Conservation (phyloP, 2,329 filamentous ascomycete genomes). For the Diaporthe longicolla region DNA sequence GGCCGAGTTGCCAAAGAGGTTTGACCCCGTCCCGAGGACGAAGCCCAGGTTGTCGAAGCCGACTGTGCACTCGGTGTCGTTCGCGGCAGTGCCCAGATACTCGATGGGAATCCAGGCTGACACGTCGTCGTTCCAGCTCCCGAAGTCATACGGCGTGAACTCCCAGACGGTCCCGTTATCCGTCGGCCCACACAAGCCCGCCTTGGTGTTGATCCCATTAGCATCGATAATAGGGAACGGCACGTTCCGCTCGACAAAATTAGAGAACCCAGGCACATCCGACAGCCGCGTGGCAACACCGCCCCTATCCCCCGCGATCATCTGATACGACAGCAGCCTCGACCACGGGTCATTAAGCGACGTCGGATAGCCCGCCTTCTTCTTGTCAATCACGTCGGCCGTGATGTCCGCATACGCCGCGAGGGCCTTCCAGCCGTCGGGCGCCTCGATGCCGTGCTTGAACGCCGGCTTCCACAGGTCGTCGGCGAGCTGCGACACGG, state of each 20-base stretch:
- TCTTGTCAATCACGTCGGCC: conserved; percentile 2
- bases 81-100: conserved; percentile 8
- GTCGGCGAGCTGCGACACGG: not conserved
- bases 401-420: conserved; percentile 15
- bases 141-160: conserved; percentile 33
- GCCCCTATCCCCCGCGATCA: conserved; percentile 18
- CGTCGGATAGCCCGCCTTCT: conserved; percentile 13
- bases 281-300: not conserved
- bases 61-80: conserved; percentile 16
- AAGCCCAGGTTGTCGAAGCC: conserved; percentile 30
- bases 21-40: conserved; percentile 2
- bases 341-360: conserved; percentile 27
- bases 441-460: conserved; percentile 19
- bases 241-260: not conserved
- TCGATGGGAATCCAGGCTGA: conserved; percentile 30
- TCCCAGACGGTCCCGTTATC: conserved; percentile 29
- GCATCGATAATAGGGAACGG: conserved; percentile 26
- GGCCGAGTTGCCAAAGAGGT: conserved; percentile 20
- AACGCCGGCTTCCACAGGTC: conserved; percentile 21
- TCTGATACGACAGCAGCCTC: conserved; percentile 32
- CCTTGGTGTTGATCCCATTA: conserved; percentile 18
- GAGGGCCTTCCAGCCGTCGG: conserved; percentile 9
- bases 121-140: conserved; percentile 29
- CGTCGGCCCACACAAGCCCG: conserved; percentile 1
- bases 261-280: not conserved